Base-by-base conservation (phyloP, 768 basidiomycete species). In the Phaeotremella skinneri region DNA sequence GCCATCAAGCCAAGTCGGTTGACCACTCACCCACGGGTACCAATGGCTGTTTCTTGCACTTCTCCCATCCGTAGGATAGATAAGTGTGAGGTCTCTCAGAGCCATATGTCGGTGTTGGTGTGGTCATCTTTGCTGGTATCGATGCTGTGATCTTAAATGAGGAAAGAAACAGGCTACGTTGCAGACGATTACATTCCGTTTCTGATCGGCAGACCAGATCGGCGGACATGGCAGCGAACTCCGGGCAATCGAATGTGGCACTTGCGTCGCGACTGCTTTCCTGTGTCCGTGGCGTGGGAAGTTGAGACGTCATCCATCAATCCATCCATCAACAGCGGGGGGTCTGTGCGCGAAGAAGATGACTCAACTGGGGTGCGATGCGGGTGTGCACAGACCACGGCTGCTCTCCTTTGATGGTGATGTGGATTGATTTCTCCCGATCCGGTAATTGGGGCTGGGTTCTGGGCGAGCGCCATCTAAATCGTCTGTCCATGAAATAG, bases 41-140 rank as follows among this genome's bases (percentile, higher is more conserved):
- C 30, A 72, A 52, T 11, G 74, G 74, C 52, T 76, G 74, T 25
- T 59, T 56, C 49, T 76, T 76, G 55, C 74, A 76, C 55, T 71
- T 72, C 30, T 56, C 61, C 66, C 67, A 69, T 13, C 73, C 67
- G 61, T 73, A 67, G 13, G 43, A 45, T 14, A 45, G 20, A 20
- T 45, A 45, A 13, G 43, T 45, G 20, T 45, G 43, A 20, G 13
- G 7, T 13, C 23, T 7, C 43, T 45, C 43, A 6, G 43, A 11
- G 7, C 13, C 13, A 20, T 45, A 45, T 13, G 43, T 14, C 6
- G 43, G 23, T 13, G 43, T 45, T 20, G 43, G 43, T 13, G 43
- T 45, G 11, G 43, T 45, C 43, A 45, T 45, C 23, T 13, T 45
- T 11, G 11, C 23, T 14, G 11, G 43, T 45, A 14, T 39, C 9